Base-by-base conservation (phyloP, 2,329 filamentous ascomycete genomes). In the Cadophora gregata region DNA sequence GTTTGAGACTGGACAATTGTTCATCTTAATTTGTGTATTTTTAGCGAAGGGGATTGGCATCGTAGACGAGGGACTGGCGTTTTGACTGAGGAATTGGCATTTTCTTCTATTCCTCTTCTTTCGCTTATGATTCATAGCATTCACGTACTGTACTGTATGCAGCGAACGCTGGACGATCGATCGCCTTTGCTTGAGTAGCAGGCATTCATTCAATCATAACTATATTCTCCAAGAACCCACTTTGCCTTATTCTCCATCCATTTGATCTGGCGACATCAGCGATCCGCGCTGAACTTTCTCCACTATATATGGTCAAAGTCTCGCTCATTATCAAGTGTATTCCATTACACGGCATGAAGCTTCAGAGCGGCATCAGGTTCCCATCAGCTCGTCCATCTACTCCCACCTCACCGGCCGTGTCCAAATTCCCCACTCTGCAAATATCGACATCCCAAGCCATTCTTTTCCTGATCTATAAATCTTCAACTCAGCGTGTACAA, bases 121-220 rank as follows among this genome's bases (percentile, higher is more conserved):
- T 47, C 33, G 21, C 19, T 38, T 2, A 38, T 21, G 55, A 58
- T 24, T 58, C 10, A 38, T 58, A 33, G 27, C 38, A 42, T 16
- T 42, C 38, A 36, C 14, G 33, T 25, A 25, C n/a, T 42, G 31
- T 56, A 56, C n/a, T 25, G 36, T 58, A 58, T 42, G 55, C 53
- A 56, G 53, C 53, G 33, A 38, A 58, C 33, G 55, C 55, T 58
- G 55, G 53, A 42, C 31, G 55, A 33, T 38, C 55, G 55, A 14
- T 42, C 21, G 33, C 16, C n/a, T 36, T 42, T 56, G 29, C 31
- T 58, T 58, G n/a, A 16, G 6, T 24, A 14, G 4, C 25, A 25
- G 50, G 16, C 27, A 31, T n/a, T n/a, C 10, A 14, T 27, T 31
- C 9, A 14, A 24, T 9, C 19, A 8, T 24, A 21, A 16, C 6